These are phyloP conservation scores for Geranium rotundifolium DNA, from an alignment of 345 rosid genomes.

Conservation along the genomic window DNA sequence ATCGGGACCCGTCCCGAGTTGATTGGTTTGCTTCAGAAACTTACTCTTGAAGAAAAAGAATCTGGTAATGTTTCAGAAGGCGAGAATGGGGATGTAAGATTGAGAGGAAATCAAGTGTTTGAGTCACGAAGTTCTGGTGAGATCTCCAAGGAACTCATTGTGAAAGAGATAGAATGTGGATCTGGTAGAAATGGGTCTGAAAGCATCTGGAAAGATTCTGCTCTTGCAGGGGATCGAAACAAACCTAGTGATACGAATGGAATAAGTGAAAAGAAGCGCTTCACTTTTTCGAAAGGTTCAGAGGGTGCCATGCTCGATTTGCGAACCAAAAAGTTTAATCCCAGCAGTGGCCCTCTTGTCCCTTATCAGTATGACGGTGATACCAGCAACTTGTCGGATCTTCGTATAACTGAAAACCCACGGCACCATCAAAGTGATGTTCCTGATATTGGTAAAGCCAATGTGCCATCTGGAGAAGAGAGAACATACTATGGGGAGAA, in stretches of 20 bases:
- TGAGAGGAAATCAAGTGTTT: constrained; percentile 18
- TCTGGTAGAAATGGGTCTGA: constrained; percentile 52
- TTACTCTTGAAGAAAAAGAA: constrained; percentile 42
- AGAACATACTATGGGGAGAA: constrained; percentile 39
- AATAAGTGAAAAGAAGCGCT: constrained; percentile 32
- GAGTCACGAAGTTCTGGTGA: constrained; percentile 37
- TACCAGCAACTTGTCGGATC: constrained; percentile 22
- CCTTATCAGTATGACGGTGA: constrained; percentile 27
- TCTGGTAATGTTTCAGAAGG: constrained; percentile 25
- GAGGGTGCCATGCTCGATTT: constrained; percentile 43
- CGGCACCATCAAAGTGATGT: constrained; percentile 17
- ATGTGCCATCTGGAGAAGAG: constrained; percentile 47
- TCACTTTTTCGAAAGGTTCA: constrained; percentile 42
- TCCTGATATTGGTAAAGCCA: constrained; percentile 31
- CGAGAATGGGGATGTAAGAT: constrained; percentile 23
- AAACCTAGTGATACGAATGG: constrained; percentile 29
- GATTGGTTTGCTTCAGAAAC: constrained; percentile 60
- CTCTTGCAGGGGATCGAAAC: constrained; percentile 29
- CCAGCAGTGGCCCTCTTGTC: constrained; percentile 35
- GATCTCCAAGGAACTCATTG: constrained; percentile 65
- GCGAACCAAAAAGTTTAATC: constrained; percentile 40
- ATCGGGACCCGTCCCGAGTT: constrained; percentile 55
- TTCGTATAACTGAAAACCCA: constrained; percentile 23
- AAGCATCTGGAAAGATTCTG: constrained; percentile 42
- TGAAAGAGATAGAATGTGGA: constrained; percentile 79